Percentiles rank a stretch among this genome's conserved stretches.
These are phyloP conservation scores for Neobulgaria alba DNA, from an alignment of 2,329 filamentous ascomycete genomes.

Conservation along the genomic window DNA sequence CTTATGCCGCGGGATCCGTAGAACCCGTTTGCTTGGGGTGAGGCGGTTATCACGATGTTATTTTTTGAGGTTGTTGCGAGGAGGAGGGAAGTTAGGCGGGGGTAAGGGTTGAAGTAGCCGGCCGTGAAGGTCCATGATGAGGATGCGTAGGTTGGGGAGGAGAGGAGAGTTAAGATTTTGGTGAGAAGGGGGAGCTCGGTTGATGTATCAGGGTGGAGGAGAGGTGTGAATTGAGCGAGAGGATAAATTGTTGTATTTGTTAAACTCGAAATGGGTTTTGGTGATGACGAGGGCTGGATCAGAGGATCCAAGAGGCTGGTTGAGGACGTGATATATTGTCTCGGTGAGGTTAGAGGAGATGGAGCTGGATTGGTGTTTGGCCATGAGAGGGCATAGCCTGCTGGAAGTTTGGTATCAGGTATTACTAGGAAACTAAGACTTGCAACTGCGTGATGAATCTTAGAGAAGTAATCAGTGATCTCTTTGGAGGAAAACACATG, in stretches of 20 bases:
- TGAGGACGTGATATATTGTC: constrained; percentile 61
- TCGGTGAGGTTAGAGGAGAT: constrained; percentile 62
- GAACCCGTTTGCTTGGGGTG: constrained; percentile 91
- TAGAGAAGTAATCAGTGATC: constrained; percentile 74
- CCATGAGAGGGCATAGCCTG: constrained; percentile 62
- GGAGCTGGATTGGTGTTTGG: constrained; percentile 64
- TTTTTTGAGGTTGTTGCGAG: constrained; percentile 60
- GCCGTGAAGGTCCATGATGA: constrained; percentile 94
- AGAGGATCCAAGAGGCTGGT: constrained; percentile 59
- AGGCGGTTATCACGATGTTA: constrained; percentile 85
- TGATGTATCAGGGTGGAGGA: constrained; percentile 70
- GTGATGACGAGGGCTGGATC: constrained; percentile 34
- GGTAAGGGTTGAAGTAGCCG: constrained; percentile 96
- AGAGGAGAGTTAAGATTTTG: constrained; percentile 61
- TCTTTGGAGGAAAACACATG: constrained; percentile 77
- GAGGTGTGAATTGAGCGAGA: constrained; percentile 77
- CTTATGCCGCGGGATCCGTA: constrained; percentile 82
- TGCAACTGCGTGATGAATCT: constrained; percentile 67
- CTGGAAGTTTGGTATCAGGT: constrained; percentile 44
- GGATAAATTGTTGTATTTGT: constrained; percentile 72
- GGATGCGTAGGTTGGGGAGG: constrained; percentile 51
- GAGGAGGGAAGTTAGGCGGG: constrained; percentile 70
- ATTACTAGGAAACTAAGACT: constrained; percentile 74
- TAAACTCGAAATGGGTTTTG: too few species aligned
- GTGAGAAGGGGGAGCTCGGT: constrained; percentile 82